These are phyloP conservation scores for Phaseolus coccineus DNA, from an alignment of 331 rosid genomes.

Conservation along the genomic window DNA sequence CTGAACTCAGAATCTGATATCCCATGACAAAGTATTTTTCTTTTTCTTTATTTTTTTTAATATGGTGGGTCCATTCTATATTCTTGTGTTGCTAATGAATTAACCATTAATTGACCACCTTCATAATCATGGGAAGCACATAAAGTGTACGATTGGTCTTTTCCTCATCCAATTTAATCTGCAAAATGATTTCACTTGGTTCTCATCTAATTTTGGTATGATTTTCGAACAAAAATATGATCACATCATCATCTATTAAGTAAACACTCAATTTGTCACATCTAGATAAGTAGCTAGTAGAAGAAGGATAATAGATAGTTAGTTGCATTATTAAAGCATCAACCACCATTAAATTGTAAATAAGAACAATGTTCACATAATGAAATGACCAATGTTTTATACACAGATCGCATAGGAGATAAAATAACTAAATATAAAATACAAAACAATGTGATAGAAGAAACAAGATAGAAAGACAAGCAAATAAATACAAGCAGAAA, in stretches of 20 bases:
- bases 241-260: not conserved
- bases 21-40: not conserved
- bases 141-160: conserved; percentile 33
- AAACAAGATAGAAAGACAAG: conserved; percentile 1
- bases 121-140: not conserved
- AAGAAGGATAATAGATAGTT: not conserved
- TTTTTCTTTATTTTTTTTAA: not conserved
- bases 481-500: not conserved
- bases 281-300: not conserved
- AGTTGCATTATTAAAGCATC: conserved; percentile 22
- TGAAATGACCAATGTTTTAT: not conserved
- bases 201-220: conserved; percentile 15
- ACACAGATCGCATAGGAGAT: conserved; percentile 1
- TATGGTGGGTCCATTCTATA: conserved; percentile 1
- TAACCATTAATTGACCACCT: conserved; percentile 2
- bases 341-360: not conserved
- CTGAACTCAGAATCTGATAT: conserved; percentile 7
- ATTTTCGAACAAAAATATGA: conserved; percentile 2
- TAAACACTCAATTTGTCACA: conserved; percentile 6
- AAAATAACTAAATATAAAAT: conserved; percentile 3
- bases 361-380: not conserved
- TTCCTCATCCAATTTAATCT: not conserved
- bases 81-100: not conserved
- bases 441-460: not conserved
- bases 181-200: conserved; percentile 7